These are phyloP conservation scores for Mycothermus thermophilus DNA, from an alignment of 495 filamentous ascomycete species.

Conservation along the genomic window DNA sequence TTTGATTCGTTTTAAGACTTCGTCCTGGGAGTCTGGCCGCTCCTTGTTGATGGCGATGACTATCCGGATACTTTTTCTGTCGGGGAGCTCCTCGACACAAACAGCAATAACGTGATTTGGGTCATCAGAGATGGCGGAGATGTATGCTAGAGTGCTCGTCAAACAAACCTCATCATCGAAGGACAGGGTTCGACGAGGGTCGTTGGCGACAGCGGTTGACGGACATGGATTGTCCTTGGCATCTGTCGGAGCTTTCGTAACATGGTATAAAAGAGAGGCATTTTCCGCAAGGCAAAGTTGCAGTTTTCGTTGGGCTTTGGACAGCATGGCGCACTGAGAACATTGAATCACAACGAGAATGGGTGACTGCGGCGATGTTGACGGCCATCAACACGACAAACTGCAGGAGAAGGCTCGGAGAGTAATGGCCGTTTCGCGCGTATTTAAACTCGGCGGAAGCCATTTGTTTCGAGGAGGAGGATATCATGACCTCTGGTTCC, in stretches of 20 bases:
- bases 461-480: too few relatives aligned
- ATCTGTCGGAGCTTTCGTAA: not conserved
- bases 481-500: too few relatives aligned
- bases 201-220: not conserved
- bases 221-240: slow-evolving; percentile 5
- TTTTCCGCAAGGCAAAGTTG: slow-evolving; percentile 8
- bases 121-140: slow-evolving; percentile 22
- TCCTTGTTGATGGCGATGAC: slow-evolving; percentile 27
- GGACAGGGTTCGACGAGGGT: slow-evolving; percentile 12
- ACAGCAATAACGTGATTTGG: slow-evolving; percentile 23
- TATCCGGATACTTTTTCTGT: slow-evolving; percentile 13
- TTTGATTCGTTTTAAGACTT: slow-evolving; percentile 15
- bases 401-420: too few relatives aligned
- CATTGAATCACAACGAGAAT: not conserved
- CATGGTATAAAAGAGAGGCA: slow-evolving; percentile 17
- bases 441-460: too few relatives aligned
- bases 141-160: slow-evolving; percentile 24
- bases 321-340: not conserved
- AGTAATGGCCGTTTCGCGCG: too few relatives aligned
- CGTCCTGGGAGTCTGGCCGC: not conserved
- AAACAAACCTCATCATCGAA: slow-evolving; percentile 20
- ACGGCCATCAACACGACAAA: not conserved
- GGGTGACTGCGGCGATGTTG: not conserved
- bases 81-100: slow-evolving; percentile 22
- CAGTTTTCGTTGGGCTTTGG: not conserved